Conservation (phyloP, 306 rosid genomes). For the Ormosia emarginata region DNA sequence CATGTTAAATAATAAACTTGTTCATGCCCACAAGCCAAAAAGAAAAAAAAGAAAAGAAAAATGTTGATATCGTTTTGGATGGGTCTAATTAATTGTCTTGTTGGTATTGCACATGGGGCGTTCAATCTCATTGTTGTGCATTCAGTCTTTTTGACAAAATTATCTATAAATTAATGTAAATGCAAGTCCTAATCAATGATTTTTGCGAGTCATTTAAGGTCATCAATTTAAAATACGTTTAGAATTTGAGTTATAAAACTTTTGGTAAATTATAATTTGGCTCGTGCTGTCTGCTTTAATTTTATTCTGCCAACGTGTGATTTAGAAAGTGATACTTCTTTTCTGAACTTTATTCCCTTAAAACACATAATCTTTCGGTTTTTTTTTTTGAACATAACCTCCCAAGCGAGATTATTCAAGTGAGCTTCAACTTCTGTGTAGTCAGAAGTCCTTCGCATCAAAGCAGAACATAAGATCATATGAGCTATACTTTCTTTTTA, state of each 20-base stretch:
- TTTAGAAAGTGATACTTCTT: not conserved
- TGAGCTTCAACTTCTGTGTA: not conserved
- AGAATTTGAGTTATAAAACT: not conserved
- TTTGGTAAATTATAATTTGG: not conserved
- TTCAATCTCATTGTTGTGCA: not conserved
- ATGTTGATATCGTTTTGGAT: not conserved
- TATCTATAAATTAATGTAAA: constrained; percentile 7
- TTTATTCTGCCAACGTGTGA: not conserved
- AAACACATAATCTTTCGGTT: not conserved
- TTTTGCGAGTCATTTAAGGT: not conserved
- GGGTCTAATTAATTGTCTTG: not conserved
- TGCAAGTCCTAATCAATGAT: not conserved
- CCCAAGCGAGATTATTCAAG: not conserved
- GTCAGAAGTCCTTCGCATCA: not conserved
- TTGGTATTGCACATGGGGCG: constrained; percentile 9
- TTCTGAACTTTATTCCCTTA: not conserved
- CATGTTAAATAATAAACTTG: not conserved
- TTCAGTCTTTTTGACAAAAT: not conserved
- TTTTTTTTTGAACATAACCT: not conserved
- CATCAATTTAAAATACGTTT: not conserved
- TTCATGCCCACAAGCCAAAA: not conserved
- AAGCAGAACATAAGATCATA: not conserved
- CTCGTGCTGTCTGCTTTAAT: not conserved
- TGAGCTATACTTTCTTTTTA: not conserved
- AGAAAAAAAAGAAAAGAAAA: too few species aligned